A percentile compares a stretch with the other conserved stretches of the same genome.
These are phyloP conservation scores for Phaeotremella skinneri DNA, from an alignment of 768 basidiomycete species.

Conservation along the genomic window DNA sequence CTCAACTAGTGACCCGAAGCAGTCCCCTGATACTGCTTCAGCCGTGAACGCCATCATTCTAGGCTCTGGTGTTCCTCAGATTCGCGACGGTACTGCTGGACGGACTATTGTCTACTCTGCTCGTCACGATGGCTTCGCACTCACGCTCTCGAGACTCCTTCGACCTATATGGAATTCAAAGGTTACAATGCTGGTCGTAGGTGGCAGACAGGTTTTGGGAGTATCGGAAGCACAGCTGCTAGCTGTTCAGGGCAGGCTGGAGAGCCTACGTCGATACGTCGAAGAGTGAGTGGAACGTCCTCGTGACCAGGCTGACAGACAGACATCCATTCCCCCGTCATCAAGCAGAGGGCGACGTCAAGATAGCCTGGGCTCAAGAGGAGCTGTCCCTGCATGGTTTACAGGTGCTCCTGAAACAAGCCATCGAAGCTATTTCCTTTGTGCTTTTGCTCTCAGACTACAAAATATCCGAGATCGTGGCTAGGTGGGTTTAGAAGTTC, in stretches of 20 bases:
- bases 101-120: constrained; percentile 67
- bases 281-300: constrained; percentile 28
- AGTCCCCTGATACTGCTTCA: constrained; percentile 25
- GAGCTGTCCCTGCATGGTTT: constrained; percentile 44
- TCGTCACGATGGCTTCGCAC: constrained; percentile 78
- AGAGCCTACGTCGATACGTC: constrained; percentile 30
- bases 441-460: constrained; percentile 89
- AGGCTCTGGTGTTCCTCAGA: constrained; percentile 24
- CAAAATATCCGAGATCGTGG: constrained; percentile 75
- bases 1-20: constrained; percentile 20
- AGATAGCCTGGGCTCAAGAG: constrained; percentile 48
- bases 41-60: constrained; percentile 28
- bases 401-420: constrained; percentile 66
- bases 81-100: constrained; percentile 53
- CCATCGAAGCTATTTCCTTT: constrained; percentile 93
- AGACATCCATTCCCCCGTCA: constrained; percentile 39
- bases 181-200: constrained; percentile 56
- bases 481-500: constrained; percentile 60
- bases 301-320: background rate
- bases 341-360: constrained; percentile 41
- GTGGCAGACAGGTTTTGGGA: constrained; percentile 56
- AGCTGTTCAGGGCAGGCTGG: constrained; percentile 33
- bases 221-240: constrained; percentile 25
- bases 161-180: constrained; percentile 84
- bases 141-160: constrained; percentile 81